A percentile compares a stretch with the other conserved stretches of the same genome.
phyloP scores from a whole-genome alignment of 441 rosid species.

The Francoa sonchifolia region DNA sequence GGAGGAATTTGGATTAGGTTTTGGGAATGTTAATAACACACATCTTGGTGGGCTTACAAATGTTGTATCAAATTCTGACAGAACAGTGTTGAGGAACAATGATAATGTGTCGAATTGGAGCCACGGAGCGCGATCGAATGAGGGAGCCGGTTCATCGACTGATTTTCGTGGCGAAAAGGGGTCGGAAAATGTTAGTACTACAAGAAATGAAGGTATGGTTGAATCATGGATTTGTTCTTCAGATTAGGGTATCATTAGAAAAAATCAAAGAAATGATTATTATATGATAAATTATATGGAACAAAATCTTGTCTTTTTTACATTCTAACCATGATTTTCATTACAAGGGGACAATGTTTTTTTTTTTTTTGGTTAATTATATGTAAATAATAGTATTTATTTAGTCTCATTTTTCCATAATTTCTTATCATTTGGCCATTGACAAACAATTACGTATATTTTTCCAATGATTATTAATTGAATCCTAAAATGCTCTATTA shows the following conservation, averaged over 20 bases:
- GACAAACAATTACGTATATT: background rate
- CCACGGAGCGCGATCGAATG: slow-evolving; percentile 11
- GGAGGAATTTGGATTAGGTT: slow-evolving; percentile 35
- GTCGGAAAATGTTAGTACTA: slow-evolving; percentile 15
- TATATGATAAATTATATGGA: too few relatives aligned
- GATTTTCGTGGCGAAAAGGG: slow-evolving; percentile 30
- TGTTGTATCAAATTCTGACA: slow-evolving; percentile 16
- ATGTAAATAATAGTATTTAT: slow-evolving; percentile 23
- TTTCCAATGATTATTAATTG: slow-evolving; percentile 1
- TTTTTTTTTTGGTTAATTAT: slow-evolving; percentile 9
- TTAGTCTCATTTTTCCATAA: background rate
- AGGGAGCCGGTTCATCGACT: slow-evolving; percentile 24
- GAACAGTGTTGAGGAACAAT: slow-evolving; percentile 15
- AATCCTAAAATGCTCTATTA: background rate
- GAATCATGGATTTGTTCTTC: slow-evolving; percentile 85
- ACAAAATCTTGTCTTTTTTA: slow-evolving; percentile 10
- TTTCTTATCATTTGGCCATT: background rate
- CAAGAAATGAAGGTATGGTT: slow-evolving; percentile 58
- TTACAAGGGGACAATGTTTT: too few relatives aligned
- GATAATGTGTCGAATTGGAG: slow-evolving; percentile 19
- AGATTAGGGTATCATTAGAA: too few relatives aligned
- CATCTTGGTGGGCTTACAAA: slow-evolving; percentile 20
- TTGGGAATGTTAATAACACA: slow-evolving; percentile 15
- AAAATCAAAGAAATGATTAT: too few relatives aligned
- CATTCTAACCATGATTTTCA: too few relatives aligned